Conservation (phyloP, 345 rosid species). For the Corchorus capsularis region DNA sequence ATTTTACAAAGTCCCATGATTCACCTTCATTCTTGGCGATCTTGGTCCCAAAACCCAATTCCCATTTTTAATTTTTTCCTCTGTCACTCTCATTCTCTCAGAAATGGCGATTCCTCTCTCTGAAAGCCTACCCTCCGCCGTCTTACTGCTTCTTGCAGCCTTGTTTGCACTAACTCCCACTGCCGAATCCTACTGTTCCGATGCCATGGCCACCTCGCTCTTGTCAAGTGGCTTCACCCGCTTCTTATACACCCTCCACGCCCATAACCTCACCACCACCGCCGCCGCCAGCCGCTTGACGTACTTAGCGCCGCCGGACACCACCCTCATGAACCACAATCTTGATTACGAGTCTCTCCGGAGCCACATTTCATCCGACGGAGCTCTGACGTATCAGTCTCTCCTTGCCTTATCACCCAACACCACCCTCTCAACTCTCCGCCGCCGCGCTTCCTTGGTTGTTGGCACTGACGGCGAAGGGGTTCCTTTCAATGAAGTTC, state of each 20-base stretch:
- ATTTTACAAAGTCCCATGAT: not conserved
- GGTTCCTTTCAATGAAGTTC: constrained; percentile 27
- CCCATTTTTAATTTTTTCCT: constrained; percentile 7
- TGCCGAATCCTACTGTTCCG: constrained; percentile 19
- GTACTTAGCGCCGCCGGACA: constrained; percentile 25
- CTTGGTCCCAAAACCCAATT: not conserved
- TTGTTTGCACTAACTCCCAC: constrained; percentile 12
- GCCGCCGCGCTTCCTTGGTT: constrained; percentile 13
- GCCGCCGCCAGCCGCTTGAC: constrained; percentile 7
- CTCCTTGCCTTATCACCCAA: constrained; percentile 22
- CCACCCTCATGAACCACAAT: constrained; percentile 17
- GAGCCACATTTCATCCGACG: constrained; percentile 15
- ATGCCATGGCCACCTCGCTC: constrained; percentile 20
- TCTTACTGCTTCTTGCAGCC: constrained; percentile 21
- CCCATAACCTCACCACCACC: constrained; percentile 18
- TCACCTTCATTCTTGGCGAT: not conserved
- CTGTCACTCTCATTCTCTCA: constrained; percentile 7
- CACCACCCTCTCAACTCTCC: constrained; percentile 30
- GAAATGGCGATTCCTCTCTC: constrained; percentile 21
- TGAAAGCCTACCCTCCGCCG: not conserved
- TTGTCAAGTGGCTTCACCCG: constrained; percentile 26
- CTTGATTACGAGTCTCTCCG: constrained; percentile 3
- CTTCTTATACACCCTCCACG: constrained; percentile 25
- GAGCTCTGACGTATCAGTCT: constrained; percentile 24
- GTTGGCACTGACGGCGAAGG: constrained; percentile 22